Evolutionary conservation across 768 basidiomycete species (phyloP), one percentile per base, ranked within the genome.

Genomic region (Amanita thiersii): DNA sequence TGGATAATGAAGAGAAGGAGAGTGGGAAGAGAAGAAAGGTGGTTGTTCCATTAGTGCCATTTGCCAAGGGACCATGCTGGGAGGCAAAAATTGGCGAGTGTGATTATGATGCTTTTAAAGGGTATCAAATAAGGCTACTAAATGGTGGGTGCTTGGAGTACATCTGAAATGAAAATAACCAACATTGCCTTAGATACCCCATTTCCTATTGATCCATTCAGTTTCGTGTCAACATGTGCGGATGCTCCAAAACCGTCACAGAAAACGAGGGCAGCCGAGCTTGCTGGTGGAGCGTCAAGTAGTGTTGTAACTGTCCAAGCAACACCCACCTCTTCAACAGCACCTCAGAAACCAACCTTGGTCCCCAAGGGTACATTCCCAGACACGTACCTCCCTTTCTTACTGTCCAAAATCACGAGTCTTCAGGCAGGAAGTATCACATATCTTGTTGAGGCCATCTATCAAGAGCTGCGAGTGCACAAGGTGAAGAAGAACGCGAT

Each of bases 401-500:
- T 92, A 20, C 60, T 86, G 18, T 56, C 71, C n/a, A 82, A 78
- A 56, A 79, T 89, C 34, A 63, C 67, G 2, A 60, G 65, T 17
- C 63, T 86, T 14, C 70, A 77, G 39, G 77, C 82, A 0, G 65
- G 72, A 5, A 88, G 68, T 47, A 64, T 87, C 18, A 69, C 68
- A 5, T 70, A 77, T 41, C 73, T 92, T 20, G 72, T 89, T 0
- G 87, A 90, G 45, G 69, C 75, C 5, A 71, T 90, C 49, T 75
- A 80, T 52, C 75, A 81, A 47, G 82, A 82, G 19, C 64, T 90
- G 29, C 75, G 75, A 23, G 59, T 57, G n/a, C 64, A 82, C 49
- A 81, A 80, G 43, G 73, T 89, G 47, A 88, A 82, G 66, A 91
- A 90, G 69, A 84, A 80, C 37, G 77, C 85, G 3, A 79, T 92